Percentiles rank a stretch among this genome's conserved stretches.
Evolutionary conservation across 2,329 filamentous ascomycete genomes (phyloP).

Genomic region (Colletotrichum shisoi): DNA sequence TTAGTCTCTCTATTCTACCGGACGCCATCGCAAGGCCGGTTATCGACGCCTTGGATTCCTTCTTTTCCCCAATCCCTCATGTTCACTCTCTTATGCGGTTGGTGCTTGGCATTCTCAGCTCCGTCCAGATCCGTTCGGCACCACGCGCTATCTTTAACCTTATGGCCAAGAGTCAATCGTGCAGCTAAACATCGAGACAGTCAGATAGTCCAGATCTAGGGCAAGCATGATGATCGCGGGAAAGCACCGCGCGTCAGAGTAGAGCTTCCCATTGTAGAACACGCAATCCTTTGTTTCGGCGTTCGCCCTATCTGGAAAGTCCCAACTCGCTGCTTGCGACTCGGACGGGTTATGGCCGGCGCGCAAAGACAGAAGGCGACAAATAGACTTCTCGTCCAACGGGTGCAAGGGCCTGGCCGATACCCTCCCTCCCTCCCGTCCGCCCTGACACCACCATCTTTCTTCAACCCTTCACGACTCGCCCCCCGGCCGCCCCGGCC

Average conservation of each 20-base stretch:
- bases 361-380: conserved; percentile 19
- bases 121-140: too few species aligned
- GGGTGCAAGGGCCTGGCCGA: conserved; percentile 20
- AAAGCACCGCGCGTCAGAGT: conserved; percentile 28
- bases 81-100: too few species aligned
- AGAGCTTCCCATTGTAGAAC: conserved; percentile 32
- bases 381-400: conserved; percentile 5
- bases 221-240: conserved; percentile 31
- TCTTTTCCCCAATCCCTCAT: too few species aligned
- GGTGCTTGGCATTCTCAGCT: too few species aligned
- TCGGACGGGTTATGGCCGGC: conserved; percentile 32
- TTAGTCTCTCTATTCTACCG: too few species aligned
- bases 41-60: too few species aligned
- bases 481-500: conserved; percentile 5
- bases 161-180: conserved; percentile 1
- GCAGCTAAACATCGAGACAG: conserved; percentile 31
- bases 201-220: conserved; percentile 27
- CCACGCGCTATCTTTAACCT: neutral
- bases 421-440: conserved; percentile 13
- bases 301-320: conserved; percentile 36
- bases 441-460: conserved; percentile 17
- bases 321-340: conserved; percentile 37
- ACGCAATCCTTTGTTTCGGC: conserved; percentile 39
- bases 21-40: too few species aligned
- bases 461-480: neutral